These are phyloP conservation scores for Urochloa ruziziensis DNA, from an alignment of 176 grass and related monocot species.

Conservation along the genomic window DNA sequence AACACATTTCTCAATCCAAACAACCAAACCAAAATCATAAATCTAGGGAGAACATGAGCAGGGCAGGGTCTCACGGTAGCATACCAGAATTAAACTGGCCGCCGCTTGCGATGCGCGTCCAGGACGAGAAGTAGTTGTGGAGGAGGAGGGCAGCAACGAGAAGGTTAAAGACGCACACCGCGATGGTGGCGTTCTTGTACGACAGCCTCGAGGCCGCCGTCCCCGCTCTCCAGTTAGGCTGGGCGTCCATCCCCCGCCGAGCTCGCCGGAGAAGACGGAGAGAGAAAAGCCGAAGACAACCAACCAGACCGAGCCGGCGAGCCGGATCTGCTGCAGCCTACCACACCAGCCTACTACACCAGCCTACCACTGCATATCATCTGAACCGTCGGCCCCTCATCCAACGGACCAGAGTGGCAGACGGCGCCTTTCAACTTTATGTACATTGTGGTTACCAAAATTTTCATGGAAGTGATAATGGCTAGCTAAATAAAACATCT, in stretches of 20 bases:
- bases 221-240: slow-evolving; percentile 37
- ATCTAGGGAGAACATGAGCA: too few relatives aligned
- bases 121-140: slow-evolving; percentile 42
- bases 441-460: too few relatives aligned
- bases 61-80: too few relatives aligned
- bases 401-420: not conserved
- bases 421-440: too few relatives aligned
- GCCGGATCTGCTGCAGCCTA: not conserved
- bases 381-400: not conserved
- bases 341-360: too few relatives aligned
- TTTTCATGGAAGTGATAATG: too few relatives aligned
- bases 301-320: not conserved
- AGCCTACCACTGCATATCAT: not conserved
- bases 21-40: not conserved
- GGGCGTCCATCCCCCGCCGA: slow-evolving; percentile 44
- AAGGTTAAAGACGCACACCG: slow-evolving; percentile 54
- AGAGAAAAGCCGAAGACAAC: not conserved
- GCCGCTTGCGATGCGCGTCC: slow-evolving; percentile 35
- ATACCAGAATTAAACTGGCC: slow-evolving; percentile 48
- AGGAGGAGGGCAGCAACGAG: slow-evolving; percentile 45
- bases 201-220: slow-evolving; percentile 27
- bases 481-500: too few relatives aligned
- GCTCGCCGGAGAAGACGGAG: slow-evolving; percentile 25
- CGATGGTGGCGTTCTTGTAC: slow-evolving; percentile 56
- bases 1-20: not conserved